Conservation (phyloP, 352 stramenopile genomes). For the Phytophthora litchii region DNA sequence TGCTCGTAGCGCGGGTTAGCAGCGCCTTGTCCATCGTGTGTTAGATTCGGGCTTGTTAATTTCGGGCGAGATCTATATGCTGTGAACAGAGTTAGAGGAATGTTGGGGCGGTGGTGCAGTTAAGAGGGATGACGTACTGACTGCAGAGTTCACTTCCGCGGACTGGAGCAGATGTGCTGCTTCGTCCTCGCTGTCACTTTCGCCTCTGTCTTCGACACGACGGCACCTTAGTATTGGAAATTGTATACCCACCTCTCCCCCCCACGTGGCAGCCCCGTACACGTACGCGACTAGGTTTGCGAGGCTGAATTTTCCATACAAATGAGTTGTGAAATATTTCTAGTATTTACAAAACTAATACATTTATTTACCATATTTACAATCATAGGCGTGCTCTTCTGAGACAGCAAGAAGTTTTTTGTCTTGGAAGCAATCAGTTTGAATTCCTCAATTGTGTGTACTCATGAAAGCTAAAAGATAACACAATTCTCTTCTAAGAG, state of each 20-base stretch:
- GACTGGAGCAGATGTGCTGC: slow-evolving; percentile 1
- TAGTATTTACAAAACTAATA: slow-evolving; percentile 4
- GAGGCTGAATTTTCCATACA: neutral
- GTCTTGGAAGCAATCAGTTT: no score
- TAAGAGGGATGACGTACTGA: no score
- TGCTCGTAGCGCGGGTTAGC: slow-evolving; percentile 93
- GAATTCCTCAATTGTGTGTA: no score
- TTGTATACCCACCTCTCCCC: slow-evolving; percentile 6
- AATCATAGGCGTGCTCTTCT: no score
- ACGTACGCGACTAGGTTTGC: slow-evolving; percentile 11
- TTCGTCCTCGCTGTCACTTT: slow-evolving; percentile 7
- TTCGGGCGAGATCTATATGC: no score
- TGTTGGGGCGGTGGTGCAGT: no score
- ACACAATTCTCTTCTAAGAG: no score
- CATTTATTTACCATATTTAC: neutral
- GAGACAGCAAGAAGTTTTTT: no score
- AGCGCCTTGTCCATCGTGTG: slow-evolving; percentile 91
- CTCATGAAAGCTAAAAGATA: no score
- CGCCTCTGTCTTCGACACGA: slow-evolving; percentile 15
- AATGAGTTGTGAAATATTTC: neutral
- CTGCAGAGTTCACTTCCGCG: neutral
- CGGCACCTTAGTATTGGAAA: slow-evolving; percentile 10
- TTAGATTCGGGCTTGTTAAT: neutral
- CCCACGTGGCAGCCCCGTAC: slow-evolving; percentile 12
- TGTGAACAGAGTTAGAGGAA: no score